Evolutionary conservation across 169 alveolate species (phyloP).

Genomic region (Plasmodium vivax): DNA sequence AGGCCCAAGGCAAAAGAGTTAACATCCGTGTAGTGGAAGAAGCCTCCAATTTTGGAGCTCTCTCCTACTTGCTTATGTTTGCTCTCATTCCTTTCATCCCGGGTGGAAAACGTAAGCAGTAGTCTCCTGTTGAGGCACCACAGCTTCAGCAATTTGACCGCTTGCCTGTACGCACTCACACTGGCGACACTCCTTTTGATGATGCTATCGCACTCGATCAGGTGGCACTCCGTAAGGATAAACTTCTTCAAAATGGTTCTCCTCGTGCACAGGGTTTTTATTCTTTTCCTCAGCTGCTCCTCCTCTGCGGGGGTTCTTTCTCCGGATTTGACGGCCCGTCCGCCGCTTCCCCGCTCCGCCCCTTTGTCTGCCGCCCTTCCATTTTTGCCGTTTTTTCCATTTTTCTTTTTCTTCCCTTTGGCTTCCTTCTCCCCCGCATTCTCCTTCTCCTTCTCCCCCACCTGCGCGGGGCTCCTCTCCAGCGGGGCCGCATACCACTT

Average conservation of each 20-base stretch:
- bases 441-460: not conserved
- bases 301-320: not conserved
- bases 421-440: not conserved
- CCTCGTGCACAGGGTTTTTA: not conserved
- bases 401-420: not conserved
- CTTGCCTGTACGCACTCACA: not conserved
- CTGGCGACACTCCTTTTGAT: not conserved
- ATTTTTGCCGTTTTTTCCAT: not conserved
- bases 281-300: not conserved
- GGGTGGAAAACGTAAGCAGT: not conserved
- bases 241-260: not conserved
- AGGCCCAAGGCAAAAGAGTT: conserved; percentile 18
- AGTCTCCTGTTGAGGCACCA: conserved; percentile 45
- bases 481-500: not conserved
- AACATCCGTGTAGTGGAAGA: conserved; percentile 7
- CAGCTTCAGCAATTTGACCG: conserved; percentile 19
- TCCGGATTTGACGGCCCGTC: not conserved
- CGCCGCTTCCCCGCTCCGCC: not conserved
- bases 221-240: not conserved
- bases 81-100: not conserved
- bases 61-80: not conserved
- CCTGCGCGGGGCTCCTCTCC: not conserved
- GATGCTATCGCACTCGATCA: conserved; percentile 5
- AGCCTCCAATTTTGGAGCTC: not conserved
- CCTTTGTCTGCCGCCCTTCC: not conserved